Evolutionary conservation across 2,329 filamentous ascomycete genomes (phyloP).

Genomic region (Tolypocladium tundrense): DNA sequence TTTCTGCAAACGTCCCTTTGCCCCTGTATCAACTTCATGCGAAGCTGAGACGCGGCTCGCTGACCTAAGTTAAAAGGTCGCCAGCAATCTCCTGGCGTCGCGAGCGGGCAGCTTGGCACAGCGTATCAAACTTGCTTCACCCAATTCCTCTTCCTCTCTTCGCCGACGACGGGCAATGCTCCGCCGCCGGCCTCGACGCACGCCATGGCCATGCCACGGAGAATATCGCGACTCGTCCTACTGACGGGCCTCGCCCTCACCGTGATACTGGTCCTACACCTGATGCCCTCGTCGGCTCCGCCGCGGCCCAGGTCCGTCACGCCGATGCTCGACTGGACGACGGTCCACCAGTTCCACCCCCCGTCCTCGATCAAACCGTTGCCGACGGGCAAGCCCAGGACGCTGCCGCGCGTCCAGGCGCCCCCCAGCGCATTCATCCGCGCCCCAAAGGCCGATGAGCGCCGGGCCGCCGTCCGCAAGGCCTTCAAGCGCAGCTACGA

Average conservation of each 20-base stretch:
- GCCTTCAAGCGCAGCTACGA: constrained; percentile 35
- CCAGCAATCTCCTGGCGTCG: not conserved
- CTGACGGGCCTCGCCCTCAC: constrained; percentile 10
- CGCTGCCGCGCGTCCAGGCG: constrained; percentile 21
- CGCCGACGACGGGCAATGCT: not conserved
- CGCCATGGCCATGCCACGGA: constrained; percentile 13
- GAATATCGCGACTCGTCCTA: constrained; percentile 11
- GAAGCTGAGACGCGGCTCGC: not conserved
- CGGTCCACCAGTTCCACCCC: constrained; percentile 15
- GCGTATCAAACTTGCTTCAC: too few relatives aligned
- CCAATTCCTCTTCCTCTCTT: too few relatives aligned
- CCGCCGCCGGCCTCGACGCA: not conserved
- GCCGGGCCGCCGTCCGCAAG: constrained; percentile 27
- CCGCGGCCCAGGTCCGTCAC: constrained; percentile 9
- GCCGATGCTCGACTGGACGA: constrained; percentile 21
- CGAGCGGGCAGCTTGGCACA: too few relatives aligned
- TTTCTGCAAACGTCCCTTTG: not conserved
- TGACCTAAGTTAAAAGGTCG: not conserved
- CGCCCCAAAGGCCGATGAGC: constrained; percentile 10
- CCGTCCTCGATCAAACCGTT: constrained; percentile 19
- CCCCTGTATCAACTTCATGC: not conserved
- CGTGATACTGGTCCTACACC: constrained; percentile 11
- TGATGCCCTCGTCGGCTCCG: constrained; percentile 6
- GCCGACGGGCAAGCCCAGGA: constrained; percentile 13
- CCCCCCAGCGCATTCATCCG: constrained; percentile 10